Percentiles rank a stretch among this genome's conserved stretches.
phyloP scores from a whole-genome alignment of 306 rosid genomes.

The Comarum palustre region DNA sequence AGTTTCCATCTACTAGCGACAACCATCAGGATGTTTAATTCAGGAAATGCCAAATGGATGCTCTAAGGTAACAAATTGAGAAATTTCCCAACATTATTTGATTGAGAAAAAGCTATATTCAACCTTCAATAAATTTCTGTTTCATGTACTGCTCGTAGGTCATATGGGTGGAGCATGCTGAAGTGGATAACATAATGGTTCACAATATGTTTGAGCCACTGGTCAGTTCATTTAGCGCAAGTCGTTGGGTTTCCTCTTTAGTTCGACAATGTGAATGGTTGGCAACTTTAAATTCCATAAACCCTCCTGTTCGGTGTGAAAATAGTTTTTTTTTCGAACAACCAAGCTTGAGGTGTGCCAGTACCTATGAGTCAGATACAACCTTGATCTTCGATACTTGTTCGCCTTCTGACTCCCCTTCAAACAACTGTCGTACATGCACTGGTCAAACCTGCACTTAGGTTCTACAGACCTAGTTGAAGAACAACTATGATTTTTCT shows the following conservation, averaged over 20 bases:
- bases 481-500: too few species aligned
- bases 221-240: constrained; percentile 44
- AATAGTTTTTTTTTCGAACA: too few species aligned
- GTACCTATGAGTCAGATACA: too few species aligned
- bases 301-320: too few species aligned
- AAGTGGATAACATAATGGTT: constrained; percentile 37
- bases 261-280: constrained; percentile 31
- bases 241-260: constrained; percentile 47
- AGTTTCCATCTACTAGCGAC: constrained; percentile 31
- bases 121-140: background rate
- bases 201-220: constrained; percentile 21
- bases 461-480: too few species aligned
- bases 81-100: background rate
- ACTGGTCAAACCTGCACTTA: too few species aligned
- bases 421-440: too few species aligned
- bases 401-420: too few species aligned
- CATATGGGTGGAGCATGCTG: constrained; percentile 61
- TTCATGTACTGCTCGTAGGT: constrained; percentile 25
- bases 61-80: constrained; percentile 36
- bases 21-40: constrained; percentile 65
- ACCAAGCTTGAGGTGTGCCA: too few species aligned
- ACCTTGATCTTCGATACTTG: too few species aligned
- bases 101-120: background rate
- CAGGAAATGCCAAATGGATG: constrained; percentile 30
- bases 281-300: constrained; percentile 9